A percentile compares a stretch with the other conserved stretches of the same genome.
These are phyloP conservation scores for Fusarium sp. DNA, from an alignment of 2,329 filamentous ascomycete species.

Conservation along the genomic window DNA sequence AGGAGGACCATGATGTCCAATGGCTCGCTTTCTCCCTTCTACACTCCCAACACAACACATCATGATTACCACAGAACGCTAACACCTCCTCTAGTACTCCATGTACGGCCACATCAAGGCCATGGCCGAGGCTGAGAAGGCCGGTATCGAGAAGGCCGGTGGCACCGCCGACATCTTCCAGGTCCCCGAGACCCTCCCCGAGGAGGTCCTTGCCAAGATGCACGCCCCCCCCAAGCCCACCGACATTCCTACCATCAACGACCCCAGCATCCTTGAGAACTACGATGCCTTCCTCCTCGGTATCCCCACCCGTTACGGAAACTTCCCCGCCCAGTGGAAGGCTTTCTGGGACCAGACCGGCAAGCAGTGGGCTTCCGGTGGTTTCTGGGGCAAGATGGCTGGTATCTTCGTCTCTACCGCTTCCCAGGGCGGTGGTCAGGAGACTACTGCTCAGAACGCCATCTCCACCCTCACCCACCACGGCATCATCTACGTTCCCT, in stretches of 20 bases:
- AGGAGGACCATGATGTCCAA: neutral
- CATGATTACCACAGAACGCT: constrained; percentile 7
- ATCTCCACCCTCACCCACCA: constrained; percentile 93
- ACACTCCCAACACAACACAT: constrained; percentile 7
- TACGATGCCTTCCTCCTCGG: constrained; percentile 95
- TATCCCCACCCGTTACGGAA: constrained; percentile 95
- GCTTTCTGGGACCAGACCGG: constrained; percentile 92
- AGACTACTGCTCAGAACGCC: constrained; percentile 82
- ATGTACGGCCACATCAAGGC: constrained; percentile 91
- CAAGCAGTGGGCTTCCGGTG: constrained; percentile 82
- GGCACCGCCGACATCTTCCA: constrained; percentile 86
- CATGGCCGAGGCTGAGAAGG: constrained; percentile 90
- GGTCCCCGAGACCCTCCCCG: constrained; percentile 86
- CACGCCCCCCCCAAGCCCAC: constrained; percentile 82
- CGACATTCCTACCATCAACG: constrained; percentile 72
- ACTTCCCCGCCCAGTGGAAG: constrained; percentile 98
- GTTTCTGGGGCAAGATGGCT: constrained; percentile 87
- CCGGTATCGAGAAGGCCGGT: constrained; percentile 88
- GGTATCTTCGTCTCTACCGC: constrained; percentile 93
- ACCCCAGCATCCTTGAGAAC: constrained; percentile 70
- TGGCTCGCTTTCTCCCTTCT: constrained; percentile 5
- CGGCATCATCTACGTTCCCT: constrained; percentile 95
- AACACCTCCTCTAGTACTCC: constrained; percentile 75
- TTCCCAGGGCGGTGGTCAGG: constrained; percentile 89
- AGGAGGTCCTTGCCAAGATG: constrained; percentile 91